Base-by-base conservation (phyloP, 805 yeast species). In the Metschnikowia matae region DNA sequence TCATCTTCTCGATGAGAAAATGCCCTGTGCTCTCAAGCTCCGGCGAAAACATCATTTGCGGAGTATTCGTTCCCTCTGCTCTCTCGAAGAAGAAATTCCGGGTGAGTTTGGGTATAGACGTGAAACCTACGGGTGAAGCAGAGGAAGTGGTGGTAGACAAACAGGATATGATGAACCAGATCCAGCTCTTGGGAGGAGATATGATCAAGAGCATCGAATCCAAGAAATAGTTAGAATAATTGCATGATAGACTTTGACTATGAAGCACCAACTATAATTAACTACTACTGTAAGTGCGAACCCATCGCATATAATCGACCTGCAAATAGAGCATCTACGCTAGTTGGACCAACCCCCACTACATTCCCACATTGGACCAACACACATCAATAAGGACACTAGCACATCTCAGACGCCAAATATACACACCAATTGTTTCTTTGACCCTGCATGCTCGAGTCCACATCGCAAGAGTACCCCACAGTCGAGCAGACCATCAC, bases 91-190 rank as follows among this genome's bases (percentile, higher is more conserved):
- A 81, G 62, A 87, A 84, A 65, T 90, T 89, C 71, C 83, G 85
- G 59, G 96, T 86, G 20, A 88, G 86, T 55, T 65, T 87, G 52
- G 95, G 91, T 13, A 84, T 81, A 60, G 84, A 89, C 59, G 76
- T 84, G 50, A 76, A 79, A 61, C 95, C 96, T 1, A 78, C 74
- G 33, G 74, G 56, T 4, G 80, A 75, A 48, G 68, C 67, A 38
- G 81, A 71, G 14, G 77, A 77, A 49, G 84, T 87, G 11, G 73
- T 72, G 35, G 69, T 89, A 51, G 88, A 89, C 66, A 84, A 79
- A 62, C 85, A 80, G 14, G 86, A 92, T 2, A 76, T 88, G n/a
- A 68, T 85, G 52, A 75, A 78, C 51, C 96, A 92, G 66, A 85
- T 94, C 37, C 73, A 77, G 34, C 70, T 78, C 29, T 71, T 84